Evolutionary conservation across 1,139 yeast genomes (phyloP), one percentile per base, ranked within the genome.

Genomic region (Debaryomyces psychrophilus): DNA sequence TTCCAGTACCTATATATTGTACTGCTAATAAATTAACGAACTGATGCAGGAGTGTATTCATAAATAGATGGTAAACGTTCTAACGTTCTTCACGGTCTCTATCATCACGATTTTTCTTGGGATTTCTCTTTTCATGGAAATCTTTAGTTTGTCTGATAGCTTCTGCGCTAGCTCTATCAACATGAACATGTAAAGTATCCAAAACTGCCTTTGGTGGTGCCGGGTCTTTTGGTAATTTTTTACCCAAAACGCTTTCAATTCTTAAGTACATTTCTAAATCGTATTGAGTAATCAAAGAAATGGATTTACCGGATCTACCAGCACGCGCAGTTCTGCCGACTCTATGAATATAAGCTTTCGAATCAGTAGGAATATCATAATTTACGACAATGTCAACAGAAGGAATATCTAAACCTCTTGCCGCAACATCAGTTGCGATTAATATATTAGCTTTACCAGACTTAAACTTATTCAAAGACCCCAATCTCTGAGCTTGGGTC

Each of bases 301-400:
- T 78, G 2, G 97, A 90, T 64, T 87, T 89, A 44, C 99, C 99
- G 0, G 96, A 82, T 54, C 95, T 79, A 7, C 99, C 99, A 0
- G 99, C 99, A 67, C 99, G 85, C 1, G 99, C 99, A 23, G 99
- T 93, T 74, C 99, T 85, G 28, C 99, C 99, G 15, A 93, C 99
- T 61, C 99, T 79, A 66, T 93, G 99, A 55, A 95, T 92, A 59
- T 95, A 93, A 1, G 97, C 95, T 62, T 95, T 95, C n/a, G 98
- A 90, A 61, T 95, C 98, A 8, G 96, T 93, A 11, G 99, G 99
- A 27, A 93, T 90, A 62, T 92, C 97, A 62, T 90, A 93, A 67
- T 93, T 93, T 50, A 93, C 78, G 41, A 93, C 99, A 45, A 89
- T 77, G 65, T 93, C 99, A 36, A 93, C 99, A 22, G 87, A 77